phyloP scores from a whole-genome alignment of 768 basidiomycete species.

The Mrakia hoshinonis region DNA sequence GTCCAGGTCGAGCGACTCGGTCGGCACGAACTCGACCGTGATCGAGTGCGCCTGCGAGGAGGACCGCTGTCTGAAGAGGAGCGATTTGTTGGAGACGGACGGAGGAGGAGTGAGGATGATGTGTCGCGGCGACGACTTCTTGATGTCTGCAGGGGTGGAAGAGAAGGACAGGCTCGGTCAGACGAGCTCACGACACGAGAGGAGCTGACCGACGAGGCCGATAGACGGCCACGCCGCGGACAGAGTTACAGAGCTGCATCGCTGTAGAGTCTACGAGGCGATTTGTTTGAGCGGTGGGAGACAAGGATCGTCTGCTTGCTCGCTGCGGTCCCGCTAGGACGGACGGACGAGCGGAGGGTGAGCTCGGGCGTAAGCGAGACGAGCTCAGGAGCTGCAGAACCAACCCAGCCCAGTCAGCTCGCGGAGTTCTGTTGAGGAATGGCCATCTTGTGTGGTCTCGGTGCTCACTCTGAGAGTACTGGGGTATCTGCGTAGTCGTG shows the following conservation, averaged over 20 bases:
- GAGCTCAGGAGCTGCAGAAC: no score
- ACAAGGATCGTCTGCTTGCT: no score
- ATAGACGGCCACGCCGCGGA: no score
- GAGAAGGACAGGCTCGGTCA: neutral
- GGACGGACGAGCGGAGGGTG: no score
- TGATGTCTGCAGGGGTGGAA: conserved; percentile 14
- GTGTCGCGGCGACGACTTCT: conserved; percentile 19
- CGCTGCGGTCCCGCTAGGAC: no score
- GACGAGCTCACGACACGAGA: neutral
- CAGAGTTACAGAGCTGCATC: conserved; percentile 6
- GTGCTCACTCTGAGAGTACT: no score
- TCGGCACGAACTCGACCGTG: conserved; percentile 75
- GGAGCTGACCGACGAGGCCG: neutral
- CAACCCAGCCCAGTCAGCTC: no score
- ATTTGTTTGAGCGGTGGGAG: neutral
- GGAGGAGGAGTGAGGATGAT: conserved; percentile 20
- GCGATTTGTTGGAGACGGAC: neutral
- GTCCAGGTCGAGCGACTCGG: conserved; percentile 59
- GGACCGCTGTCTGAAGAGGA: conserved; percentile 19
- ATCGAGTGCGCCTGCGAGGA: conserved; percentile 40
- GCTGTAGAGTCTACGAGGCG: no score
- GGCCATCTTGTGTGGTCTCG: no score
- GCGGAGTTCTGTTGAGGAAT: no score
- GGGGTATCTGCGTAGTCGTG: no score
- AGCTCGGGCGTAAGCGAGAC: no score